A percentile compares a stretch with the other conserved stretches of the same genome.
Conservation (phyloP, 441 rosid genomes). For the Sinapis alba region DNA sequence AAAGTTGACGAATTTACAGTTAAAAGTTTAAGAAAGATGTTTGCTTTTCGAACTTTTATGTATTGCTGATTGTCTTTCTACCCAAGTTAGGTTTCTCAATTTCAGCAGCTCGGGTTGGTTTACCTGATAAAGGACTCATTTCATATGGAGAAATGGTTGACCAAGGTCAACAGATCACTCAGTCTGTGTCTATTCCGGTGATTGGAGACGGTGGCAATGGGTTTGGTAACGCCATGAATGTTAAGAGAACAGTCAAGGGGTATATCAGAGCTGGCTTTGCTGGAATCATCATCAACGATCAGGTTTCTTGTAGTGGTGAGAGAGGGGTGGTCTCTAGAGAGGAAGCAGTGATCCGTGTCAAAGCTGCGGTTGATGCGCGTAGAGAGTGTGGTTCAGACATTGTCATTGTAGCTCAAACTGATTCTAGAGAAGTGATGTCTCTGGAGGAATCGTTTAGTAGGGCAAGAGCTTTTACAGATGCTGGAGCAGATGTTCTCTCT, state of each 20-base stretch:
- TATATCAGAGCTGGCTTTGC: constrained; percentile 88
- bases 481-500: constrained; percentile 90
- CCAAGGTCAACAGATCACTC: constrained; percentile 79
- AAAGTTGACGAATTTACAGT: constrained; percentile 20
- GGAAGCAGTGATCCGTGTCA: constrained; percentile 80
- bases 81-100: constrained; percentile 73
- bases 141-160: constrained; percentile 97
- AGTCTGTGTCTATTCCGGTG: constrained; percentile 77
- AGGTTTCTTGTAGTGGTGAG: constrained; percentile 53
- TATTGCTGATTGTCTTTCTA: constrained; percentile 8
- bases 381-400: constrained; percentile 77
- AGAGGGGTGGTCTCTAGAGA: constrained; percentile 87
- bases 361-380: constrained; percentile 90
- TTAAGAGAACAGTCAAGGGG: constrained; percentile 88
- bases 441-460: constrained; percentile 83
- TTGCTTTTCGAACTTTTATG: not conserved
- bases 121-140: constrained; percentile 75
- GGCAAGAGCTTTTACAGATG: constrained; percentile 89
- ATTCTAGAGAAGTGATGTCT: constrained; percentile 83
- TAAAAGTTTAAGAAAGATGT: not conserved
- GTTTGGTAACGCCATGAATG: constrained; percentile 85
- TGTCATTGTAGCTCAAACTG: constrained; percentile 81
- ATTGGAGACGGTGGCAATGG: constrained; percentile 93
- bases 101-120: constrained; percentile 81
- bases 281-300: constrained; percentile 88